Base-by-base conservation (phyloP, 306 rosid species). In the Echinosophora koreensis region DNA sequence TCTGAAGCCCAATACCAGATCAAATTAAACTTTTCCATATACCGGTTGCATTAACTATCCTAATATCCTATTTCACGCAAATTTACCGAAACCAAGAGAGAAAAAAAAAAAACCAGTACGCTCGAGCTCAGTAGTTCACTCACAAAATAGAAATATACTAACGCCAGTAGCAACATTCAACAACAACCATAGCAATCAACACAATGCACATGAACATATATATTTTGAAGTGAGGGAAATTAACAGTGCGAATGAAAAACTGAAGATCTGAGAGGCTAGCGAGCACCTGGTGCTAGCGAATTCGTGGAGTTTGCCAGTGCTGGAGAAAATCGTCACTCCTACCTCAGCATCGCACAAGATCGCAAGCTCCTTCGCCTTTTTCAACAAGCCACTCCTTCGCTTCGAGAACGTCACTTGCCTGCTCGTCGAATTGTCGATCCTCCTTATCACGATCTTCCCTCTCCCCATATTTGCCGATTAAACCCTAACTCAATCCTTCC, bases 361-460 rank as follows among this genome's bases (percentile, higher is more conserved):
- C 66, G 96, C 96, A 9, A 93, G 91, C 66, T 91, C 98, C 82
- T 91, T 91, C 39, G 98, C 98, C 87, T 93, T 93, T 87, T 93
- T 93, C 86, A 93, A 55, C 84, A 93, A 65, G 27, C 98, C 97
- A 32, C 76, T 93, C 81, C 98, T 84, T 44, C 98, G 81, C 81
- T 93, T 93, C 63, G 98, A 91, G 80, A 93, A 93, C 61, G 97
- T 91, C 66, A 93, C 98, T 77, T 93, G 98, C 86, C 98, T 80
- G 70, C 94, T 94, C 51, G 98, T 90, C 12, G 96, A 94, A 82
- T 91, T 91, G 73, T 93, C 98, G 74, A 93, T 93, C 88, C 98
- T 88, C 91, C 98, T 89, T 69, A 93, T 93, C 79, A 87, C 96
- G 81, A 94, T 94, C 94, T 94, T 94, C 16, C 98, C 97, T 87